Conservation (phyloP, 306 rosid genomes). For the Medicago lupulina region DNA sequence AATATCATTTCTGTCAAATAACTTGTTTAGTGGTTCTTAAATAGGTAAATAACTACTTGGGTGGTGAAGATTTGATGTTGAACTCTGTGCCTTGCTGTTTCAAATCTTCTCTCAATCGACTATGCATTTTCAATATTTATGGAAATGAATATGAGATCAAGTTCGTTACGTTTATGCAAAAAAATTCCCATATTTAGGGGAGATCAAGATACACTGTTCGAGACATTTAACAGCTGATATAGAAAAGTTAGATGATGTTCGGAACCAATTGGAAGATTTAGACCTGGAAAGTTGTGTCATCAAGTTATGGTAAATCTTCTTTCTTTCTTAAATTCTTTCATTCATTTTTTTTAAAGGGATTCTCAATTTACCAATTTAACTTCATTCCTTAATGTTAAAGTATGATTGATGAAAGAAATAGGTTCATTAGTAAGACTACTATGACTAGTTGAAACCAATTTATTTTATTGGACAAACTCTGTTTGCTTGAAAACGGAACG, state of each 20-base stretch:
- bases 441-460: neutral
- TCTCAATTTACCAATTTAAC: neutral
- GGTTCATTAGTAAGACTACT: neutral
- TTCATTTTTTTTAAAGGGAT: too few species aligned
- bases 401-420: neutral
- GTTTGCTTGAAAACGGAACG: too few species aligned
- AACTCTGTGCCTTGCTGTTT: conserved; percentile 35
- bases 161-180: conserved; percentile 18
- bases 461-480: neutral
- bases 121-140: conserved; percentile 21
- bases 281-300: neutral
- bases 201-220: neutral
- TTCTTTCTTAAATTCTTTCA: neutral
- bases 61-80: conserved; percentile 24
- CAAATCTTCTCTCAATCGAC: conserved; percentile 14
- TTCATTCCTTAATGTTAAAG: neutral
- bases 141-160: conserved; percentile 20
- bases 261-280: neutral
- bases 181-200: conserved; percentile 15
- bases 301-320: neutral
- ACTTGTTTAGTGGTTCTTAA: conserved; percentile 1
- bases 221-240: neutral
- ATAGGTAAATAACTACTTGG: conserved; percentile 21
- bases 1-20: neutral
- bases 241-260: neutral